A percentile compares a stretch with the other conserved stretches of the same genome.
These are phyloP conservation scores for Ocimum tenuiflorum DNA, from an alignment of 257 asterid species.

Conservation along the genomic window DNA sequence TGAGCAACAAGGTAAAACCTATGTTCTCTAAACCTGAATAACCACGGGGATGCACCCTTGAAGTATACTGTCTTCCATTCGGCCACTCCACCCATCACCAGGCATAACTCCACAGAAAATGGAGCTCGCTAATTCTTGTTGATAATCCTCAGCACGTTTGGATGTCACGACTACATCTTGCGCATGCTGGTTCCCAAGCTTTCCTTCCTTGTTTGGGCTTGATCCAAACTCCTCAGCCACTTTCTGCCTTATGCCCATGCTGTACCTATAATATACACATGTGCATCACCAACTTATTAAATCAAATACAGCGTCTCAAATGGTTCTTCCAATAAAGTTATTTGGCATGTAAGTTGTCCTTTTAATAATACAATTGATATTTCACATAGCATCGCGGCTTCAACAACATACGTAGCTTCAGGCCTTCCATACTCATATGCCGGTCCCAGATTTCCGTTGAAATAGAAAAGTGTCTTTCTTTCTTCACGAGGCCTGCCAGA, in stretches of 20 bases:
- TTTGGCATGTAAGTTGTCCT: neutral
- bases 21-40: constrained; percentile 53
- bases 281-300: neutral
- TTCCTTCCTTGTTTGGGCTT: constrained; percentile 68
- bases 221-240: constrained; percentile 91
- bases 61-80: constrained; percentile 91
- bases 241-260: constrained; percentile 99
- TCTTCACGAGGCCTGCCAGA: constrained; percentile 66
- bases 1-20: neutral
- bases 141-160: constrained; percentile 56
- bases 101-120: constrained; percentile 97
- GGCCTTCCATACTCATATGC: constrained; percentile 85
- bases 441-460: constrained; percentile 94
- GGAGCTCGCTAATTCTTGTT: constrained; percentile 65
- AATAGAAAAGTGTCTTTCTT: constrained; percentile 74
- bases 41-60: constrained; percentile 97
- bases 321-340: neutral
- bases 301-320: neutral
- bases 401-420: constrained; percentile 67
- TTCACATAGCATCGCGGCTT: constrained; percentile 10
- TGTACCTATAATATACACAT: constrained; percentile 62
- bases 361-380: neutral
- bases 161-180: constrained; percentile 78
- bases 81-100: constrained; percentile 99
- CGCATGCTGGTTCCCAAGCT: constrained; percentile 78